Evolutionary conservation across 2,329 filamentous ascomycete species (phyloP).

Genomic region (Sclerotiophoma versabilis): DNA sequence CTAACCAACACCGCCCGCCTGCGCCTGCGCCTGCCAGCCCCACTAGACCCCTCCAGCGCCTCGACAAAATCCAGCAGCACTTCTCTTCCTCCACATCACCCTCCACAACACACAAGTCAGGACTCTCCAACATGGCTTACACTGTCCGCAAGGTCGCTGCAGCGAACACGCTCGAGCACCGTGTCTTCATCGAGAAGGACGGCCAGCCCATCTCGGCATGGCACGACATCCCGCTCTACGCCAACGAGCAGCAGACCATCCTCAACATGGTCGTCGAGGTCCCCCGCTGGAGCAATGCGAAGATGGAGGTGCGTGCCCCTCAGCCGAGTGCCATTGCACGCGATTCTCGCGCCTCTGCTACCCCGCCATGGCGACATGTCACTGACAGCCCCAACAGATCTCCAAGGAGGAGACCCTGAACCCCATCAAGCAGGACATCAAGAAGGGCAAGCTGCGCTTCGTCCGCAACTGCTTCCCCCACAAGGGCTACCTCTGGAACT

Average conservation of each 20-base stretch:
- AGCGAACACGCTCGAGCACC: constrained; percentile 94
- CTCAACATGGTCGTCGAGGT: constrained; percentile 99
- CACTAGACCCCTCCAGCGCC: constrained; percentile 48
- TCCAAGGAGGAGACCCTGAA: constrained; percentile 98
- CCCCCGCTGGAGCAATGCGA: constrained; percentile 98
- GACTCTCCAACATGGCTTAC: constrained; percentile 66
- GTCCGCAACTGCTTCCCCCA: constrained; percentile 99
- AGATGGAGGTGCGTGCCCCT: constrained; percentile 82
- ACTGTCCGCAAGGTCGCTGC: constrained; percentile 85
- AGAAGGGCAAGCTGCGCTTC: constrained; percentile 99
- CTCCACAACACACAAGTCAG: constrained; percentile 30
- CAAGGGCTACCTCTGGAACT: constrained; percentile 99
- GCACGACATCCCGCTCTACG: constrained; percentile 98
- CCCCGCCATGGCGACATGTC: constrained; percentile 18
- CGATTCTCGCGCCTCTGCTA: constrained; percentile 9
- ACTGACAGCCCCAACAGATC: constrained; percentile 68
- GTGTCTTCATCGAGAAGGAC: constrained; percentile 98
- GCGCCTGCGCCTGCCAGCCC: constrained; percentile 43
- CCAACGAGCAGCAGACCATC: constrained; percentile 93
- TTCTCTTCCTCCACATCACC: constrained; percentile 39
- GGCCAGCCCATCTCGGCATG: constrained; percentile 92
- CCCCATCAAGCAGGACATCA: constrained; percentile 98
- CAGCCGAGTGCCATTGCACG: constrained; percentile 15
- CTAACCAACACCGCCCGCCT: constrained; percentile 44
- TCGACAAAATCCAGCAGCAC: constrained; percentile 53